Evolutionary conservation across 352 stramenopile genomes (phyloP), one percentile per base, ranked within the genome.

Genomic region (Saprolegnia parasitica): DNA sequence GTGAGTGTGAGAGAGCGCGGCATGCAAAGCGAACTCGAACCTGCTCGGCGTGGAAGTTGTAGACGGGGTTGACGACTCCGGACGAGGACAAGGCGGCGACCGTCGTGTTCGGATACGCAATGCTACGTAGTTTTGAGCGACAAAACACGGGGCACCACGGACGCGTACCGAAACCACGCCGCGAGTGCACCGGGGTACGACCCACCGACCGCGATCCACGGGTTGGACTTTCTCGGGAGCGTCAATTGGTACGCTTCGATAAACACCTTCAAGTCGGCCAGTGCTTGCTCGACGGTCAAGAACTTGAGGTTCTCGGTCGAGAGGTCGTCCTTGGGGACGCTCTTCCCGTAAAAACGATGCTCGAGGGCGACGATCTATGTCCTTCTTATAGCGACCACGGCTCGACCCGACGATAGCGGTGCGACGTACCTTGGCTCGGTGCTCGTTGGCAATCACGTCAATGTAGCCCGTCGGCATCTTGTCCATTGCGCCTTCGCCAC

Each of bases 311-410:
- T 93, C 5, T 76, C 68, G 0, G 80, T 91, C 55, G 83, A 87
- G 32, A 95, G 71, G 68, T 89, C 81, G 29, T 76, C 74, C 32
- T 89, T 89, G n/a, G 88, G 87, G 18, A 93, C 73, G 66, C 83
- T 93, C 71, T 93, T 82, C 29, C 88, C 88, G 60, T 96, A 96
- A 55, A 94, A 96, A 16, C 88, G 82, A 68, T 96, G 88, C 67
- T 96, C 88, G 16, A 96, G 75, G 46, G 88, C 84, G 62, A 96
- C 63, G 63, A 95, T 81, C 76, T 88, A 72, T 37, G 64, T 16
- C 9, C 58, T 29, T 49, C 13, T 2, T 63, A 5, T 11, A 11
- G 16, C 24, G 9, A 57, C 11, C 45, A 18, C 13, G 9, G n/a
- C n/a, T n/a, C n/a, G n/a, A n/a, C n/a, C n/a, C n/a, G n/a, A n/a